These are phyloP conservation scores for Agrocybe pediades DNA, from an alignment of 768 basidiomycete species.

Conservation along the genomic window DNA sequence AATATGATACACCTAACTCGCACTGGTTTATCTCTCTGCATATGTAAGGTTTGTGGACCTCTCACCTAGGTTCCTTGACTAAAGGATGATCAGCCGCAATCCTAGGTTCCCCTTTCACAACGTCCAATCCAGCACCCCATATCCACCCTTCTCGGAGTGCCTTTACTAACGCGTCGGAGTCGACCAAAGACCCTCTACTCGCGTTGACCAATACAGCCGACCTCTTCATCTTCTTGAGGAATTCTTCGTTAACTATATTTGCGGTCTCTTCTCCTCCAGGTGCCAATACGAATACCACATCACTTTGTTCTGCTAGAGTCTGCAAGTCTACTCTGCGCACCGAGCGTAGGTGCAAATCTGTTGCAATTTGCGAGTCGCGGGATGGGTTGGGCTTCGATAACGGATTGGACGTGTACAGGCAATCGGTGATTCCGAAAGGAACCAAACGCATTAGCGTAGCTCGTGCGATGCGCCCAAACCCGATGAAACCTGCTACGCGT, in stretches of 20 bases:
- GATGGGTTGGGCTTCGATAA: slow-evolving; percentile 48
- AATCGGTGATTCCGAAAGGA: slow-evolving; percentile 79
- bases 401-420: slow-evolving; percentile 68
- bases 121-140: slow-evolving; percentile 92
- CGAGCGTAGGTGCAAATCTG: slow-evolving; percentile 33
- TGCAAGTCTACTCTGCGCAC: slow-evolving; percentile 64
- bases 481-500: slow-evolving; percentile 86
- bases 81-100: slow-evolving; percentile 76
- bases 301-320: slow-evolving; percentile 74
- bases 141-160: slow-evolving; percentile 81
- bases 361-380: slow-evolving; percentile 35
- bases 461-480: slow-evolving; percentile 94
- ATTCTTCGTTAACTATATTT: slow-evolving; percentile 70
- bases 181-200: slow-evolving; percentile 83
- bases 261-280: slow-evolving; percentile 73
- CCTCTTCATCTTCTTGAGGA: slow-evolving; percentile 85
- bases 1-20: slow-evolving; percentile 69
- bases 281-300: slow-evolving; percentile 83
- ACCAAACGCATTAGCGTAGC: slow-evolving; percentile 77
- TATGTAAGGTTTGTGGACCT: not conserved
- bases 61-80: slow-evolving; percentile 72
- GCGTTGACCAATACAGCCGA: slow-evolving; percentile 84
- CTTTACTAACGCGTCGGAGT: slow-evolving; percentile 83
- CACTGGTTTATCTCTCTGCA: not conserved
- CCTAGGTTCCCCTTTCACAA: slow-evolving; percentile 90